Evolutionary conservation across 768 basidiomycete genomes (phyloP), one percentile per base, ranked within the genome.

Genomic region (Macrocybe gigantea): DNA sequence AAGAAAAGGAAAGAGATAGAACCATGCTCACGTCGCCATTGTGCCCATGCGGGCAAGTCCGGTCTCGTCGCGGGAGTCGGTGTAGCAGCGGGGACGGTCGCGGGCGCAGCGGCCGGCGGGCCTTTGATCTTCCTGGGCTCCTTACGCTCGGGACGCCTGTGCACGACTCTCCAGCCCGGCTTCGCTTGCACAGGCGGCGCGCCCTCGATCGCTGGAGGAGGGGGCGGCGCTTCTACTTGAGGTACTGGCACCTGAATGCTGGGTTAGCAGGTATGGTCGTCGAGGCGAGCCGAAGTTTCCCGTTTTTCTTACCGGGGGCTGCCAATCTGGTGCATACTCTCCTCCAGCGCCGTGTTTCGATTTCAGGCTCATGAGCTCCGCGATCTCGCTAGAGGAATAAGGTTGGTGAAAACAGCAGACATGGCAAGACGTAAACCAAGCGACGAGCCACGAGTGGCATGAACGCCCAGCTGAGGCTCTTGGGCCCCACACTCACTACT

Each of bases 281-380:
- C 22, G 22, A 22, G 22, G 22, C 22, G 22, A 22, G 22, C 22
- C 22, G 22, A 22, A 22, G 22, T 22, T 22, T 22, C 22, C 22
- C 22, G 22, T 22, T 4, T 22, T 48, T 56, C 69, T 54, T 54
- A 83, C 85, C 56, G 74, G 72, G 14, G 82, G 83, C 41, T 68
- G 67, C 89, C 88, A 92, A 47, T 84, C 81, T 12, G 85, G 81
- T 15, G 80, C 71, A 59, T 83, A 91, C 54, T 89, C 86, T 15
- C 88, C 88, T 34, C 83, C 87, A 1, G 82, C 75, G 13, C 87
- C 83, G 60, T 88, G 84, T 63, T 92, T 91, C 13, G 88, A 81
- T 61, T 88, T 88, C 43, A 89, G 72, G 43, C 79, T 77, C 85
- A 92, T 85, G 50, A 92, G 71, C 61, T 88, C 86, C 22, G 88